Base-by-base conservation (phyloP, 2,329 filamentous ascomycete genomes). In the Fusarium devonianum region DNA sequence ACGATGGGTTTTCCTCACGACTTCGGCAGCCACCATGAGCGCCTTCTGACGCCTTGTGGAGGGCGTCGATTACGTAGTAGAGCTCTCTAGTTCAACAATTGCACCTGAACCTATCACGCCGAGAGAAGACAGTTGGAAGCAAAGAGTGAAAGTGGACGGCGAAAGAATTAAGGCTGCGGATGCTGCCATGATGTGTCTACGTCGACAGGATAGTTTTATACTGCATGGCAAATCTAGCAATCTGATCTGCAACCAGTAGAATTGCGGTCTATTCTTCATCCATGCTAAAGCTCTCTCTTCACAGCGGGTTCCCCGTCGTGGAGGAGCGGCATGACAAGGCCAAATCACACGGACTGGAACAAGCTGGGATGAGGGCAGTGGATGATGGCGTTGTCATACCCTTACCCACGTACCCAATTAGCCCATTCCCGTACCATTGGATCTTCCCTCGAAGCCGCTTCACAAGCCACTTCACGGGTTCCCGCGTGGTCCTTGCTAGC, bases 391-490 rank as follows among this genome's bases (percentile, higher is more conserved):
- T 50, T 49, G 38, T 22, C 58, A 52, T 50, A 25, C 46, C 37
- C 23, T 45, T 37, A 44, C 28, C 44, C 39, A 54, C 54, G 41
- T 32, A 39, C 35, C 50, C 50, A 57, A 55, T 53, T 52, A 46
- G 47, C 42, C 29, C 33, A 45, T 39, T 33, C 45, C 37, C 43
- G 56, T 22, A 40, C 41, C 41, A 36, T n/a, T n/a, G n/a, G n/a
- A n/a, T 47, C 41, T 37, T 39, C 49, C 53, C 53, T 46, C 34
- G 26, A 49, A 54, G 55, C 44, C 40, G 26, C 29, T 53, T 48
- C 51, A 60, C 53, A 49, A 54, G 55, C 44, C 40, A 23, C 29
- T 53, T 48, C 51, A 60, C 53, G 45, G 53, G 58, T 50, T 49
- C 29, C 14, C 30, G 40, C 28, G 29, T 28, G 56, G 40, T 30